phyloP scores from a whole-genome alignment of 2,329 filamentous ascomycete genomes.

The Arachnopeziza araneosa region DNA sequence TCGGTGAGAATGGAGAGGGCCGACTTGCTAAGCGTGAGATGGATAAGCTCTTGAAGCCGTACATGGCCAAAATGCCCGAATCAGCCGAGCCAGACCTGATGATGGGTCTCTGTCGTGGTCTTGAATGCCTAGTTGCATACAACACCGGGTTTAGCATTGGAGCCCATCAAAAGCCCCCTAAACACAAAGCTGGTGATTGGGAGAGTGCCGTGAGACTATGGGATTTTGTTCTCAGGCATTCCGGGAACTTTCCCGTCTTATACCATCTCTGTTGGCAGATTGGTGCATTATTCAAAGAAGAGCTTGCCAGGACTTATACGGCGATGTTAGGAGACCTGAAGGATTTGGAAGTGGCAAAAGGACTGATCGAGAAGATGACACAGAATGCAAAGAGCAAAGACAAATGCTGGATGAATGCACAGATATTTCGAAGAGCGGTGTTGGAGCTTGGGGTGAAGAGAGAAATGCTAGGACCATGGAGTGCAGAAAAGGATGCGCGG shows the following conservation, averaged over 20 bases:
- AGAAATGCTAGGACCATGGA: conserved; percentile 34
- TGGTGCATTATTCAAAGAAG: conserved; percentile 40
- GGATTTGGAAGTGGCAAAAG: neutral
- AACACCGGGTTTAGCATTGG: conserved; percentile 24
- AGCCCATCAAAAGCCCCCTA: conserved; percentile 5
- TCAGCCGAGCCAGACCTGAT: neutral
- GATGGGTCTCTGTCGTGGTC: conserved; percentile 21
- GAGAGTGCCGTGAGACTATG: conserved; percentile 41
- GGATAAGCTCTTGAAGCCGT: conserved; percentile 23
- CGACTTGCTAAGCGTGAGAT: conserved; percentile 26
- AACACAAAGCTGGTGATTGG: conserved; percentile 33
- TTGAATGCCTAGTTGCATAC: conserved; percentile 28
- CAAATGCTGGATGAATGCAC: conserved; percentile 12
- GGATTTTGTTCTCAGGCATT: conserved; percentile 37
- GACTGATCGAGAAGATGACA: conserved; percentile 29
- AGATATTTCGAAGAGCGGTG: conserved; percentile 28
- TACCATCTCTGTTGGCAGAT: conserved; percentile 40
- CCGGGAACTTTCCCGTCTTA: conserved; percentile 33
- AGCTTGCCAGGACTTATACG: conserved; percentile 30
- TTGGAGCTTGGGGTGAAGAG: conserved; percentile 31
- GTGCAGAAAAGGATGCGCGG: conserved; percentile 38
- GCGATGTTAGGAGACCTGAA: conserved; percentile 25
- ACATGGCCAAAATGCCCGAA: neutral
- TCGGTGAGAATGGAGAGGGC: conserved; percentile 13
- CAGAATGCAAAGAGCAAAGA: conserved; percentile 28